phyloP scores from a whole-genome alignment of 2,329 filamentous ascomycete species.

The Ophiognomonia clavigignenti-juglandacearum region DNA sequence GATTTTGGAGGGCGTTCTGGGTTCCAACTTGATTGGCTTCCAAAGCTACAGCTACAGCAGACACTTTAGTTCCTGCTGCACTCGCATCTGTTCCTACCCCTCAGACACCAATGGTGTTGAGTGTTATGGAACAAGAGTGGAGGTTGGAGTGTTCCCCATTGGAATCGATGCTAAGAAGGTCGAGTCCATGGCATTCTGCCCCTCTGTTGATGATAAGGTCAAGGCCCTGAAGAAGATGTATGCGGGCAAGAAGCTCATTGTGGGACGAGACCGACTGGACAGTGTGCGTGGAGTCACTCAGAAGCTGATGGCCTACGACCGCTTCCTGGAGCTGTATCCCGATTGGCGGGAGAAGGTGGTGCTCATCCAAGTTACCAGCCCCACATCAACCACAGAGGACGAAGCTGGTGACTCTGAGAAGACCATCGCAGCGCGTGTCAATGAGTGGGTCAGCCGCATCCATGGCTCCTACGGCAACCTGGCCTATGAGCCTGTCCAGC shows the following conservation, averaged over 20 bases:
- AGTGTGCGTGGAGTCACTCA: slow-evolving; percentile 91
- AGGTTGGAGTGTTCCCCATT: slow-evolving; percentile 90
- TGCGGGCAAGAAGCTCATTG: slow-evolving; percentile 88
- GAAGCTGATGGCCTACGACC: slow-evolving; percentile 90
- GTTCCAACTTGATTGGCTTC: slow-evolving; percentile 90
- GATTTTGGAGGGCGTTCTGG: slow-evolving; percentile 81
- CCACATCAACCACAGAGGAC: slow-evolving; percentile 64
- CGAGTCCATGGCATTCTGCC: slow-evolving; percentile 67
- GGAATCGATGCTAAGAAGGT: slow-evolving; percentile 86
- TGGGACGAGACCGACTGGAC: slow-evolving; percentile 89
- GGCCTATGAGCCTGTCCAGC: slow-evolving; percentile 84
- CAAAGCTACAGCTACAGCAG: slow-evolving; percentile 94
- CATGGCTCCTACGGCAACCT: slow-evolving; percentile 87
- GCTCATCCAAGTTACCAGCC: slow-evolving; percentile 90
- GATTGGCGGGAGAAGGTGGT: slow-evolving; percentile 92
- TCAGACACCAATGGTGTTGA: slow-evolving; percentile 82
- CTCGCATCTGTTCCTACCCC: slow-evolving; percentile 82
- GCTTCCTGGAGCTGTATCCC: slow-evolving; percentile 84
- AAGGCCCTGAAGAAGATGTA: slow-evolving; percentile 71
- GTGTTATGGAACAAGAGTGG: slow-evolving; percentile 81
- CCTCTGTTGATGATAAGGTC: slow-evolving; percentile 67
- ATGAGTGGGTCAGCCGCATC: slow-evolving; percentile 84
- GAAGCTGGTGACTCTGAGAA: slow-evolving; percentile 73
- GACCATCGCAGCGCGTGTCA: slow-evolving; percentile 83
- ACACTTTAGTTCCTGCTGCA: slow-evolving; percentile 93